Evolutionary conservation across 139 green algal species (phyloP).

Genomic region (Chlamydomonas sphaeroides): DNA sequence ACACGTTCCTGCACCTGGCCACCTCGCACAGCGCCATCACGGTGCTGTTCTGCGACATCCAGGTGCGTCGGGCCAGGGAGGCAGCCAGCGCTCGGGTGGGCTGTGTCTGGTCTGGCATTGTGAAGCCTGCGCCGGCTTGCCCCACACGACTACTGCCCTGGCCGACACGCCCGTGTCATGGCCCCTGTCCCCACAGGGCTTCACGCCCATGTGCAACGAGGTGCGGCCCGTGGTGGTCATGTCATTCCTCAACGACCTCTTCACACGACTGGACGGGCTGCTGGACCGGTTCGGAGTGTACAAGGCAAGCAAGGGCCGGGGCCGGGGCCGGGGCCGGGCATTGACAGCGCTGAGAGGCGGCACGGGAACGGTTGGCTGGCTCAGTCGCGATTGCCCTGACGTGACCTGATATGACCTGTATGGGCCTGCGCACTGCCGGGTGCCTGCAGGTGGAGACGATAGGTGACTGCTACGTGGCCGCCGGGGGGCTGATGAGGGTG

Average conservation of each 20-base stretch:
- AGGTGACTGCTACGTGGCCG: slow-evolving; percentile 65
- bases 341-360: too few species aligned
- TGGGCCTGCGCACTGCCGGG: too few species aligned
- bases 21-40: slow-evolving; percentile 31
- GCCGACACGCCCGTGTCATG: not conserved
- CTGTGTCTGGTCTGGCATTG: too few species aligned
- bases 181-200: slow-evolving; percentile 6
- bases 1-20: slow-evolving; percentile 36
- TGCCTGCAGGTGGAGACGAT: slow-evolving; percentile 53
- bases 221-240: not conserved
- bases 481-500: slow-evolving; percentile 36
- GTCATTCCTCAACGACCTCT: slow-evolving; percentile 29
- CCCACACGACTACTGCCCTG: not conserved
- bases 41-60: slow-evolving; percentile 43
- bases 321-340: too few species aligned
- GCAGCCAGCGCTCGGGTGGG: too few species aligned
- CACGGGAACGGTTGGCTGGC: too few species aligned
- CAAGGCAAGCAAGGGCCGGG: too few species aligned
- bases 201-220: slow-evolving; percentile 30
- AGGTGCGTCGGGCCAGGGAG: not conserved
- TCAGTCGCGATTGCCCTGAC: not conserved
- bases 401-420: too few species aligned
- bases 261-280: slow-evolving; percentile 27
- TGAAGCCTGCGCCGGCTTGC: too few species aligned
- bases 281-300: slow-evolving; percentile 28